Evolutionary conservation across 139 green algal species (phyloP).

Genomic region (Chlamydomonas schloesseri): DNA sequence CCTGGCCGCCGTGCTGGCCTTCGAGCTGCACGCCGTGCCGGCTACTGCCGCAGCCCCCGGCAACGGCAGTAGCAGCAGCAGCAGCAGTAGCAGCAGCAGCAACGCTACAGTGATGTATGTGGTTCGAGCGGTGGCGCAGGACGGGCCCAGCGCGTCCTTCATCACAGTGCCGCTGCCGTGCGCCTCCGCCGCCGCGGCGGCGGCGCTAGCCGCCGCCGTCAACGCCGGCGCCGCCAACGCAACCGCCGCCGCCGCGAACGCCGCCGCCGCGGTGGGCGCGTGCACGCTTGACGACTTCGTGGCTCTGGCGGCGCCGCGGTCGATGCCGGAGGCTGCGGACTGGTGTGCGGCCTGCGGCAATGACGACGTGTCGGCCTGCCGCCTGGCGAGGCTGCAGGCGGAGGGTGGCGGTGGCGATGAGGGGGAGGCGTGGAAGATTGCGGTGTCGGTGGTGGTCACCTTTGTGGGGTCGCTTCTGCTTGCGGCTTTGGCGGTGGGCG

Average conservation of each 20-base stretch:
- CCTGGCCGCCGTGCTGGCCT: slow-evolving; percentile 56
- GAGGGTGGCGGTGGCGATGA: neutral
- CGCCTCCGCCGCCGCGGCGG: neutral
- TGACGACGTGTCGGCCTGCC: neutral
- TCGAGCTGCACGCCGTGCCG: slow-evolving; percentile 57
- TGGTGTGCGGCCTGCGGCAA: slow-evolving; percentile 39
- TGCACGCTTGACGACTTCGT: slow-evolving; percentile 26
- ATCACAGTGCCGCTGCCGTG: slow-evolving; percentile 25
- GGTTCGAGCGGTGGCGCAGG: slow-evolving; percentile 60
- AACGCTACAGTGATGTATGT: neutral
- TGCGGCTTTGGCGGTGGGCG: neutral
- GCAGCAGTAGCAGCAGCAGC: neutral
- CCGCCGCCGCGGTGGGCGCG: neutral
- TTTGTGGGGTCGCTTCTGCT: slow-evolving; percentile 8
- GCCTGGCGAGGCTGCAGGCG: neutral
- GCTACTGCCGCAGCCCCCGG: too few species aligned
- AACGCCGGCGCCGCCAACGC: neutral
- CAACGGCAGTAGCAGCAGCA: too few species aligned
- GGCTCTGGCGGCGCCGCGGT: neutral
- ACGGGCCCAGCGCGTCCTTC: slow-evolving; percentile 39
- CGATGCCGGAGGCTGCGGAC: neutral
- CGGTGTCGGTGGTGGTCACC: slow-evolving; percentile 27
- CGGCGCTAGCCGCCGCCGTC: neutral
- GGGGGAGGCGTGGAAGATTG: slow-evolving; percentile 1
- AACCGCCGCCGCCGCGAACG: neutral